Evolutionary conservation across 1,284 basidiomycete genomes (phyloP).

Genomic region (Ustilago shanxiensis): DNA sequence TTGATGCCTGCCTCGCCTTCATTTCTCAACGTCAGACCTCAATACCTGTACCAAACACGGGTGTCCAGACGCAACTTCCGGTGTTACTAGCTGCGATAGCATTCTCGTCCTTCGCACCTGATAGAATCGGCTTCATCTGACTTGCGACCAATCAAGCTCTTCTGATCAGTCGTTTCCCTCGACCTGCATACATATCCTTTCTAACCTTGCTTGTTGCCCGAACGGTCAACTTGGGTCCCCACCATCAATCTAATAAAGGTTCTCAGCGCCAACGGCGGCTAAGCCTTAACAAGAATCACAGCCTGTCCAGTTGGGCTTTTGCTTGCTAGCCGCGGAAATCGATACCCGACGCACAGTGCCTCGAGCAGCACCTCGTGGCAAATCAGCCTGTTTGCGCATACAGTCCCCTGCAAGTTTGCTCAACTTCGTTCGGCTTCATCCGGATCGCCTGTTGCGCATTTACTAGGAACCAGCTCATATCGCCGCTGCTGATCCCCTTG

Average conservation of each 20-base stretch:
- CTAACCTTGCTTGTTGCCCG: conserved; percentile 48
- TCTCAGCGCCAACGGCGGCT: conserved; percentile 37
- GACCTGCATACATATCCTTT: conserved; percentile 39
- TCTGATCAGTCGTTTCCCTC: conserved; percentile 29
- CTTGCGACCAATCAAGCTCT: conserved; percentile 8
- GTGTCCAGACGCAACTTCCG: conserved; percentile 37
- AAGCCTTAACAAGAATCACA: conserved; percentile 9
- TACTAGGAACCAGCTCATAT: conserved; percentile 23
- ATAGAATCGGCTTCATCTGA: conserved; percentile 30
- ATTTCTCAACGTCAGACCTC: conserved; percentile 9
- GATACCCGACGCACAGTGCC: conserved; percentile 19
- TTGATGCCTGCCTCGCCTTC: conserved; percentile 15
- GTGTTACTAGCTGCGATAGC: conserved; percentile 11
- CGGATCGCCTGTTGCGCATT: conserved; percentile 17
- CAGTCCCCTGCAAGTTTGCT: background rate
- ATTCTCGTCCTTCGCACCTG: conserved; percentile 14
- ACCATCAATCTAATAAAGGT: conserved; percentile 24
- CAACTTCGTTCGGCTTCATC: conserved; percentile 12
- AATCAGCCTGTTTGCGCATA: conserved; percentile 6
- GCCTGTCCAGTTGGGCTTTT: background rate
- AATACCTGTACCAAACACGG: conserved; percentile 7
- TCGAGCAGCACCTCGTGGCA: conserved; percentile 8
- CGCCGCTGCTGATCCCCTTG: conserved; percentile 21
- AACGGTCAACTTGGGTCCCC: conserved; percentile 37
- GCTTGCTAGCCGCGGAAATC: conserved; percentile 19